Evolutionary conservation across 2,329 filamentous ascomycete genomes (phyloP), one percentile per base, ranked within the genome.

Genomic region (Cryphonectria naterciae): DNA sequence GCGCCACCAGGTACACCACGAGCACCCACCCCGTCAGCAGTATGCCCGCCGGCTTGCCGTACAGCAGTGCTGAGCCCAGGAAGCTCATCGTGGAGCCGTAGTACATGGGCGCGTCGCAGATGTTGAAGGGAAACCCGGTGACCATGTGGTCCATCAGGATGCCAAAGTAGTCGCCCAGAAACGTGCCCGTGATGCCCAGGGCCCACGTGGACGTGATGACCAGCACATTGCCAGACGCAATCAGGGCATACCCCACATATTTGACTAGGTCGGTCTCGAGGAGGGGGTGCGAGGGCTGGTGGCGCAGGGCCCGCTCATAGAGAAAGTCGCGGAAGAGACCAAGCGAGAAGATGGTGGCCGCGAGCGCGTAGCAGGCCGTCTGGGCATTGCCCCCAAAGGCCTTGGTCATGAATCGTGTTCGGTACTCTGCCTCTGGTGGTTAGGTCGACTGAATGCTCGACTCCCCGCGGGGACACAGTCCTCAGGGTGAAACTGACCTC

Each of bases 111-210:
- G 94, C 92, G 75, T 90, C 89, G 68, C 92, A 95, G 73, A 98
- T 87, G 81, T 93, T 98, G 87, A 99, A 99, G 2, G 96, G 96
- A 80, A 99, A 99, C 19, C 93, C 92, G 17, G 94, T 97, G 67
- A 99, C 95, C 77, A 95, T 95, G 75, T 92, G 85, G 79, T 98
- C 95, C 94, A 98, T 97, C 75, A 99, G 86, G 80, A 98, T 98
- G 76, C 96, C 96, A 80, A 98, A 99, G 86, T 99, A 99, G 85
- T 99, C 96, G 76, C 96, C 96, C 49, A 99, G 86, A 80, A 98
- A 99, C 52, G 96, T 99, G 74, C 96, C 96, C 0, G 94, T 98
- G 77, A 99, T 89, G 70, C 96, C 96, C 56, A 99, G 89, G 46
- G 91, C 92, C 90, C 91, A 98, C 83, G 97, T 98, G 73, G 93